Evolutionary conservation across 192 early-diverging fungal genomes (phyloP), one percentile per base, ranked within the genome.

Genomic region (Martensiomyces pterosporus): DNA sequence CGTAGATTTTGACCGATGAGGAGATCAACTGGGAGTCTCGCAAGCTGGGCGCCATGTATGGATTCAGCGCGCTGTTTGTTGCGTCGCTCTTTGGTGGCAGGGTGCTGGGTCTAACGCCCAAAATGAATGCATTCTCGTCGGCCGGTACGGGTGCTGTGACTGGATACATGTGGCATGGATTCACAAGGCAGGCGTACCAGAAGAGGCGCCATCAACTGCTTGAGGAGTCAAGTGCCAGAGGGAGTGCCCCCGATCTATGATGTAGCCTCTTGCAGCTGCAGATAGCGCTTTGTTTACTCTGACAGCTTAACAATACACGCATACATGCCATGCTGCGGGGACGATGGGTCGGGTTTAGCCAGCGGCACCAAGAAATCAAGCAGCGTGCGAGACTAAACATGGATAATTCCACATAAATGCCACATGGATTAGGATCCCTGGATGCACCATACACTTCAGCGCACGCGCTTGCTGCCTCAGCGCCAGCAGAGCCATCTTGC

Each of bases 141-240:
- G 42, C 50, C 16, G 69, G 68, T 64, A 60, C 51, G 68, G 69
- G 69, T 37, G 57, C 51, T 1, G 57, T 65, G 49, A 64, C 69
- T 13, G 69, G 69, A 5, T 72, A 72, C 53, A 72, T 72, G 69
- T 72, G 69, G 69, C 53, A 60, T 24, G 69, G 69, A 9, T 65
- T 65, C 39, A 72, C 69, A 9, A 52, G 69, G 16, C 69, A 72
- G 39, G 69, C 69, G 18, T 72, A 64, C 50, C 52, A 72, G 50
- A 64, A 56, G 42, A 60, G 63, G 43, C 69, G 69, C 13, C 57
- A 26, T 17, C 61, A 57, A 48, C 43, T 65, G 52, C 32, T 72
- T 27, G 29, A 51, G 8, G 60, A 64, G 19, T 23, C 53, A 29
- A 68, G 52, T 46, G 25, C 57, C 47, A 67, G 49, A 32, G 57